phyloP scores from a whole-genome alignment of 768 basidiomycete species.

The Auricularia sp. region DNA sequence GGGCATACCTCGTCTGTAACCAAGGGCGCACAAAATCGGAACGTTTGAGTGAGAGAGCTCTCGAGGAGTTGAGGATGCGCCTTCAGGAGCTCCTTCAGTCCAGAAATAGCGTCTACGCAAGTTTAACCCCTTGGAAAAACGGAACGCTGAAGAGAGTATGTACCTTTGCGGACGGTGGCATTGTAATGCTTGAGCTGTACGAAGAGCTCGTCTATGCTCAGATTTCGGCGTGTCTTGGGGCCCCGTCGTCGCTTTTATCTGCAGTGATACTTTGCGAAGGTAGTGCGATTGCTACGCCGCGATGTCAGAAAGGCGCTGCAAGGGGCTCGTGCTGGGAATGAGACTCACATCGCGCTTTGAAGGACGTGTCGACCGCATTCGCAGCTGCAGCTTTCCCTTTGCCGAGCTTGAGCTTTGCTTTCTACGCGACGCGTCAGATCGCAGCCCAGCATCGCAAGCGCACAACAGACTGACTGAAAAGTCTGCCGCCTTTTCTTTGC shows the following conservation, averaged over 20 bases:
- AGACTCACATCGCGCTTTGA: conserved; percentile 81
- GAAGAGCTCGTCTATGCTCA: conserved; percentile 68
- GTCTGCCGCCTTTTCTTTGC: conserved; percentile 79
- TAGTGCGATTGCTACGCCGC: conserved; percentile 66
- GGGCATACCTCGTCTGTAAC: conserved; percentile 70
- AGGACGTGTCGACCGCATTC: conserved; percentile 92
- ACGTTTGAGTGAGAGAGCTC: conserved; percentile 41
- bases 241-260: conserved; percentile 38
- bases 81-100: conserved; percentile 63
- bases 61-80: conserved; percentile 46
- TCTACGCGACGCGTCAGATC: conserved; percentile 37
- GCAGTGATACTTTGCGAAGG: conserved; percentile 71
- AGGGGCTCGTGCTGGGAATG: not conserved
- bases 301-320: not conserved
- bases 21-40: conserved; percentile 56
- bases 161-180: conserved; percentile 64
- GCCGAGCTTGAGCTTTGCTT: conserved; percentile 93
- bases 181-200: conserved; percentile 78
- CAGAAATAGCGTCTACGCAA: conserved; percentile 55
- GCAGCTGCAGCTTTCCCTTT: conserved; percentile 76
- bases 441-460: not conserved
- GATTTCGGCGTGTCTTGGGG: conserved; percentile 70
- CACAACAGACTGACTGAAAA: conserved; percentile 49
- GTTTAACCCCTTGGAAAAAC: not conserved
- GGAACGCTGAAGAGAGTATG: not conserved